Conservation (phyloP, 148 eudicot species). For the Cornus controversa region DNA sequence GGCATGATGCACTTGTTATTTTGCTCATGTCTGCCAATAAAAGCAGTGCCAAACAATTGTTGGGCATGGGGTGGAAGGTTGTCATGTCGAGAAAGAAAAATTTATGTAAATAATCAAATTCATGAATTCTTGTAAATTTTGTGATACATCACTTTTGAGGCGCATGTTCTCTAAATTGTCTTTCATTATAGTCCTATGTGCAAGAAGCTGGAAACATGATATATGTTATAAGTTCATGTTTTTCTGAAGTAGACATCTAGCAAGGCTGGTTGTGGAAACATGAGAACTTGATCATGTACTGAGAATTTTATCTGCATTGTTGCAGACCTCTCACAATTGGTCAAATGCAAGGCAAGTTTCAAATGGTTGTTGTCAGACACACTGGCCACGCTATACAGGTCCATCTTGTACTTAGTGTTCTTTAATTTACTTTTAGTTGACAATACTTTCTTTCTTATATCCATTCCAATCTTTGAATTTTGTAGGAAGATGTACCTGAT, state of each 20-base stretch:
- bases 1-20: too few species aligned
- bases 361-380: constrained; percentile 89
- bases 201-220: too few species aligned
- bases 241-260: constrained; percentile 1
- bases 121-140: not conserved
- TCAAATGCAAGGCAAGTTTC: constrained; percentile 99
- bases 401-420: not conserved
- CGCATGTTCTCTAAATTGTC: not conserved
- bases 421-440: constrained; percentile 3
- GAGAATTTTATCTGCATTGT: constrained; percentile 18
- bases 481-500: constrained; percentile 93
- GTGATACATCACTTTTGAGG: not conserved
- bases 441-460: not conserved
- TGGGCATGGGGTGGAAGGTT: too few species aligned
- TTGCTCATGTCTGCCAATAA: too few species aligned
- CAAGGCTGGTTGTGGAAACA: constrained; percentile 1
- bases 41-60: too few species aligned
- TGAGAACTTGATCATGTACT: constrained; percentile 4
- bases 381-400: constrained; percentile 99
- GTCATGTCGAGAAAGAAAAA: too few species aligned
- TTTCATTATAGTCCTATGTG: too few species aligned
- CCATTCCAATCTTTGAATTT: not conserved
- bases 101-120: not conserved
- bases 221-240: not conserved
- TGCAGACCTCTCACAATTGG: constrained; percentile 91